Base-by-base conservation (phyloP, 2,329 filamentous ascomycete genomes). In the Pseudogymnoascus verrucosus region DNA sequence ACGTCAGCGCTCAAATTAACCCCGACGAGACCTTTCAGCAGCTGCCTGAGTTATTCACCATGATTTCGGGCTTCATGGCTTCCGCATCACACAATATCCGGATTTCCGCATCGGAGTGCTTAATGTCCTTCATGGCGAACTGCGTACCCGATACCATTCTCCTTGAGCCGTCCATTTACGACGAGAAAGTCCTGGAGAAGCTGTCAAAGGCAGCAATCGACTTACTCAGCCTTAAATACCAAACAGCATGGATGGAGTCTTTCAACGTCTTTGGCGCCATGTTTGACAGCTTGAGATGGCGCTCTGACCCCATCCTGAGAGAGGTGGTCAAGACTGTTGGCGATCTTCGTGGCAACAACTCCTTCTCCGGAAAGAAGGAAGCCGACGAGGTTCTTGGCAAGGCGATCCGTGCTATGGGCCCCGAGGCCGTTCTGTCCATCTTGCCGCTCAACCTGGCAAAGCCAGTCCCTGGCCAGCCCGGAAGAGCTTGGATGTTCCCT, bases 401-500 rank as follows among this genome's bases (percentile, higher is more conserved):
- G 72, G 95, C 93, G 4, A 87, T 98, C 66, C 85, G 87, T 67
- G 91, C 91, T 7, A 95, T 97, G 87, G 95, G 95, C 0, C 91
- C 95, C 0, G 89, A 92, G 68, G 86, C 87, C 3, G 89, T 97
- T 0, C 83, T 99, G 31, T 82, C 85, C 0, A 87, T 96, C 21
- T 81, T 99, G 36, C 93, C 95, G 3, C 78, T 97, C 65, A 98
- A 98, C 74, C 84, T 99, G 10, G 81, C 85, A 44, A 89, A 89
- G 72, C 89, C 92, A 21, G 85, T 85, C 67, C 83, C 87, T 70
- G 89, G 89, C 14, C 86, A 96, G 71, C 85, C 89, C 23, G 95
- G 95, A 62, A 84, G 95, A 72, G 95, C 95, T 14, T 99, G 95
- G 95, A 84, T 99, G 78, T 83, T 99, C 61, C 95, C 95, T 1